Evolutionary conservation across 2,329 filamentous ascomycete species (phyloP), one percentile per base, ranked within the genome.

Genomic region (Botrytis porri): DNA sequence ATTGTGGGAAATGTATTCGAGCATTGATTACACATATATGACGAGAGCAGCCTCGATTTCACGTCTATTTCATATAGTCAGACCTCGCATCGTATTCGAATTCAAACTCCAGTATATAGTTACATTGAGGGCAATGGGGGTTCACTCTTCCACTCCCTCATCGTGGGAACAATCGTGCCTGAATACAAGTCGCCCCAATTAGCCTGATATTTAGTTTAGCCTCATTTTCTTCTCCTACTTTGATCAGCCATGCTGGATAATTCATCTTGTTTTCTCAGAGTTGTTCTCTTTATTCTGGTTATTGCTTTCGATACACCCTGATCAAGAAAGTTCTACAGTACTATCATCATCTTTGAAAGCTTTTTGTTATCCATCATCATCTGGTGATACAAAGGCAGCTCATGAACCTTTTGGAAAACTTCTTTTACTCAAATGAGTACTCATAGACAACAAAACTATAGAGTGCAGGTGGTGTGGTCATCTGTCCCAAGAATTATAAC

Each of bases 271-370:
- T 67, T 67, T 6, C 16, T 29, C 29, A 25, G 6, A 32, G 0
- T 57, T 41, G 18, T 41, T 32, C 25, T 67, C 64, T 67, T 67
- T 41, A 57, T 67, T 41, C 41, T 57, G 10, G 35, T 57, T 41
- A 18, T 41, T 7, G 35, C 64, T 67, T 67, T 67, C 25, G 35
- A 43, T 69, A 57, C 48, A 69, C 25, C 65, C 41, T 69, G 65
- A 57, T n/a, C 65, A 69, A 69, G 48, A 69, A 57, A 43, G 48
- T 57, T 69, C 65, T 69, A 57, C 51, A 59, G 10, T 69, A 3
- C 48, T 37, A 57, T 32, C 37, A 57, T 37, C n/a, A 57, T 57
- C 48, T 57, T 67, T 67, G 35, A 41, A 57, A 25, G 22, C 18
- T 67, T 67, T 67, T 57, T 57, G 48, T 67, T 41, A 57, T 29